These are phyloP conservation scores for Aspergillus campestris DNA, from an alignment of 495 filamentous ascomycete species.

Conservation along the genomic window DNA sequence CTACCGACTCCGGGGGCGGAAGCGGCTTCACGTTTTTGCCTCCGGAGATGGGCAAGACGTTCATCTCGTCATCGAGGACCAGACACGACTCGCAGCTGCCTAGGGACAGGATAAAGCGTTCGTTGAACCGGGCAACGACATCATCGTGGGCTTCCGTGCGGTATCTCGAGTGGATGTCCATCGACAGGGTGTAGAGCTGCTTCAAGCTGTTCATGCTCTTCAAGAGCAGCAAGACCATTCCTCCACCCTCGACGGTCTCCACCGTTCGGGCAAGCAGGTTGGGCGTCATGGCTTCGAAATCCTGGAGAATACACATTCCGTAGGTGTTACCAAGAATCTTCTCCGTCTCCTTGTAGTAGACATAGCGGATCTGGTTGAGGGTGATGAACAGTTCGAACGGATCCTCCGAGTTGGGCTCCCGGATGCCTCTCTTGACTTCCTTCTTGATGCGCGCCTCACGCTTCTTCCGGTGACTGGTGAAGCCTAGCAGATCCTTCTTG, in stretches of 20 bases:
- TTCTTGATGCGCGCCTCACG: slow-evolving; percentile 96
- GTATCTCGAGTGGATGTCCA: slow-evolving; percentile 97
- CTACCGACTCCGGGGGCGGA: slow-evolving; percentile 57
- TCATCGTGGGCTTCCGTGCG: slow-evolving; percentile 94
- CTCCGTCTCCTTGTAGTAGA: slow-evolving; percentile 99
- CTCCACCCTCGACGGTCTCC: slow-evolving; percentile 96
- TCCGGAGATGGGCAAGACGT: slow-evolving; percentile 94
- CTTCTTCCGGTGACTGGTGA: slow-evolving; percentile 95
- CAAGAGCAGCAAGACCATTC: slow-evolving; percentile 78
- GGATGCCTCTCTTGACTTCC: slow-evolving; percentile 90
- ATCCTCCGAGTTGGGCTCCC: slow-evolving; percentile 92
- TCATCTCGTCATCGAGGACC: slow-evolving; percentile 95
- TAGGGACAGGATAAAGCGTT: slow-evolving; percentile 91
- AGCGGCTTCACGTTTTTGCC: slow-evolving; percentile 85
- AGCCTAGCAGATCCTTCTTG: slow-evolving; percentile 92
- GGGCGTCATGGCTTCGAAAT: slow-evolving; percentile 96
- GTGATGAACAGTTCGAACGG: slow-evolving; percentile 98
- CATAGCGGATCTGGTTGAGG: slow-evolving; percentile 93
- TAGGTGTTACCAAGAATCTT: slow-evolving; percentile 98
- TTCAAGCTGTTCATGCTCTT: slow-evolving; percentile 98
- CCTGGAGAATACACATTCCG: slow-evolving; percentile 96
- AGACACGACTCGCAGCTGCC: slow-evolving; percentile 91
- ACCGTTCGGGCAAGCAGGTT: slow-evolving; percentile 92
- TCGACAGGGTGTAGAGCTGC: slow-evolving; percentile 92
- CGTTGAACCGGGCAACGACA: slow-evolving; percentile 94